A percentile compares a stretch with the other conserved stretches of the same genome.
These are phyloP conservation scores for Patellifolia procumbens DNA, from an alignment of 179 eudicot genomes.

Conservation along the genomic window DNA sequence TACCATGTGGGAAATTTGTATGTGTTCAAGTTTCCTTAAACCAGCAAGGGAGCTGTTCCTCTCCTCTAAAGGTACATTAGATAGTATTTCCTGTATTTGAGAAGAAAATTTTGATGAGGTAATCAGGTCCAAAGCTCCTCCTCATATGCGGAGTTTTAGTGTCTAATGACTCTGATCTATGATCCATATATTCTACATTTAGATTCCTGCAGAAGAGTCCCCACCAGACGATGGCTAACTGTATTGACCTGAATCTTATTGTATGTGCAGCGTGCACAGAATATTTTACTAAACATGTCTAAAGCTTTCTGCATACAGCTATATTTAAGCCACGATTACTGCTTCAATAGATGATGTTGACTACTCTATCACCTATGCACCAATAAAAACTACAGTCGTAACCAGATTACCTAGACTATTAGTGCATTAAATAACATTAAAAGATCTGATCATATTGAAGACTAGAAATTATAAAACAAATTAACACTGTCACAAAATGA, in stretches of 20 bases:
- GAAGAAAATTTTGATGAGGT: background rate
- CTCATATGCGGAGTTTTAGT: background rate
- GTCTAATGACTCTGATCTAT: background rate
- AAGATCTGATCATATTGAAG: background rate
- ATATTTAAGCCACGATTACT: background rate
- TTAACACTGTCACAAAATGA: background rate
- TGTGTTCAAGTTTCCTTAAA: conserved; percentile 60
- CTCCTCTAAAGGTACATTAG: conserved; percentile 75
- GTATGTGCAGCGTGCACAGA: background rate
- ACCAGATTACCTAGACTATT: background rate
- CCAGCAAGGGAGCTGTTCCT: conserved; percentile 52
- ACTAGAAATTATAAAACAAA: background rate
- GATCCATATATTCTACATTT: background rate
- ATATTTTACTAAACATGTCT: conserved; percentile 13
- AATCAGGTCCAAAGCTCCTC: conserved; percentile 11
- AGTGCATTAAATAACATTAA: too few species aligned
- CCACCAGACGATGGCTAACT: conserved; percentile 1
- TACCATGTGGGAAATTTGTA: conserved; percentile 81
- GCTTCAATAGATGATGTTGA: background rate
- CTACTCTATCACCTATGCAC: background rate
- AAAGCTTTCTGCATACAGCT: background rate
- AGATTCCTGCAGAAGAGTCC: background rate
- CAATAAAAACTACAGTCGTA: background rate
- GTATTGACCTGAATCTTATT: background rate
- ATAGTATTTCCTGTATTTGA: conserved; percentile 69